A percentile compares a stretch with the other conserved stretches of the same genome.
Evolutionary conservation across 495 filamentous ascomycete species (phyloP).

Genomic region (Podospora didyma): DNA sequence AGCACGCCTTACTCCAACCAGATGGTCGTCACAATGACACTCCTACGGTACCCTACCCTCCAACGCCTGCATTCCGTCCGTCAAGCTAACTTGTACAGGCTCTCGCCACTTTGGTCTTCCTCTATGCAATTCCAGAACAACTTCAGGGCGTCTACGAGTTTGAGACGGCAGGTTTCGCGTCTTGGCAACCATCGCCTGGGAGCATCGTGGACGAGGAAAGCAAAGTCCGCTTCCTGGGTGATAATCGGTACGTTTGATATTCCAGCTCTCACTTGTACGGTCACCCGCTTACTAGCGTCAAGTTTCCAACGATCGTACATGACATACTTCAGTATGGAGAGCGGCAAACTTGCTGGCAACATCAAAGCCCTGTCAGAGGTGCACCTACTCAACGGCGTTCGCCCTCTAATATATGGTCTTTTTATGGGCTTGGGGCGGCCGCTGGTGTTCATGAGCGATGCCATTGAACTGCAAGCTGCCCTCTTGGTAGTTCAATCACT

Average conservation of each 20-base stretch:
- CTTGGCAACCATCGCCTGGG: conserved; percentile 23
- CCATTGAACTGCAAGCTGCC: conserved; percentile 21
- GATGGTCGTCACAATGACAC: conserved; percentile 20
- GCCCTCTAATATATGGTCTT: conserved; percentile 25
- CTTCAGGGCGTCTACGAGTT: conserved; percentile 19
- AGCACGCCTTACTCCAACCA: conserved; percentile 24
- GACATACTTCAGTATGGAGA: conserved; percentile 32
- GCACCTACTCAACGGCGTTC: conserved; percentile 18
- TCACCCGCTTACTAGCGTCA: conserved; percentile 1
- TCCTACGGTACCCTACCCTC: conserved; percentile 15
- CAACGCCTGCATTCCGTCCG: not conserved
- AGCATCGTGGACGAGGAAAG: conserved; percentile 16
- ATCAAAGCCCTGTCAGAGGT: conserved; percentile 17
- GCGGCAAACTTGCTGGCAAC: conserved; percentile 15
- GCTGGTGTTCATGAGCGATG: conserved; percentile 25
- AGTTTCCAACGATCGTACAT: conserved; percentile 31
- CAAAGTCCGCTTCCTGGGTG: conserved; percentile 18
- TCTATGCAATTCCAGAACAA: conserved; percentile 11
- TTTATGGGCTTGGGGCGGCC: conserved; percentile 24
- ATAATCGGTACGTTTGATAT: conserved; percentile 12
- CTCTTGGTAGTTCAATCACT: conserved; percentile 26
- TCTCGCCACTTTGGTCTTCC: conserved; percentile 21
- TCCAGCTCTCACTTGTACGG: not conserved
- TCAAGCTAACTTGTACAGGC: conserved; percentile 12
- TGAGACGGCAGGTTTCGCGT: conserved; percentile 7